Conservation (phyloP, 2,329 filamentous ascomycete genomes). For the Penicillium sp. region DNA sequence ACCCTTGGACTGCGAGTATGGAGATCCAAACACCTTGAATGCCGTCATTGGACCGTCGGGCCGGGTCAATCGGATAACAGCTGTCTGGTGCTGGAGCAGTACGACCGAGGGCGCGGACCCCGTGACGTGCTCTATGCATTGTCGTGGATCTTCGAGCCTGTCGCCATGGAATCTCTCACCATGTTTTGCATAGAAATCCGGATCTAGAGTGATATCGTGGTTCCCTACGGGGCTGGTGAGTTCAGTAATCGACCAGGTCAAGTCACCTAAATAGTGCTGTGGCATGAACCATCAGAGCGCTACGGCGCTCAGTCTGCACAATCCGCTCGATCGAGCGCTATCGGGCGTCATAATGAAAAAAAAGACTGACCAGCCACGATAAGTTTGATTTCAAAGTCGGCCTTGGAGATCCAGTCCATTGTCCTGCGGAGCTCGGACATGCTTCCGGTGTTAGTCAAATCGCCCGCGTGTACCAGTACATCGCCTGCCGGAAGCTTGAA, state of each 20-base stretch:
- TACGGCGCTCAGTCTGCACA: neutral
- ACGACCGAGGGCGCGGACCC: slow-evolving; percentile 42
- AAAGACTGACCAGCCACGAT: slow-evolving; percentile 48
- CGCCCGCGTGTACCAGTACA: slow-evolving; percentile 56
- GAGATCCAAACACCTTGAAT: slow-evolving; percentile 57
- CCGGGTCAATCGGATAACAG: slow-evolving; percentile 42
- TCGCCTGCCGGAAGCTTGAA: slow-evolving; percentile 53
- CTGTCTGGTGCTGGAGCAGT: slow-evolving; percentile 50
- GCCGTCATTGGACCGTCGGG: slow-evolving; percentile 44
- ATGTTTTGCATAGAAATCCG: slow-evolving; percentile 44
- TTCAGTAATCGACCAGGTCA: neutral
- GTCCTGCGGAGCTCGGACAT: slow-evolving; percentile 49
- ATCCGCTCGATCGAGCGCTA: neutral
- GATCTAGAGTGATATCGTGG: slow-evolving; percentile 54
- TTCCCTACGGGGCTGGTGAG: slow-evolving; percentile 44
- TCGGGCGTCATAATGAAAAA: slow-evolving; percentile 1
- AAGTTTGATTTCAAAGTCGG: slow-evolving; percentile 53
- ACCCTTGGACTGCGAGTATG: slow-evolving; percentile 45
- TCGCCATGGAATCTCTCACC: slow-evolving; percentile 43
- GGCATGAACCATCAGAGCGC: neutral
- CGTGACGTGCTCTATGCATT: slow-evolving; percentile 43
- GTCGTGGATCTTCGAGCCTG: slow-evolving; percentile 40
- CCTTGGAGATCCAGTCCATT: slow-evolving; percentile 50
- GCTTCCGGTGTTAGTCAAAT: slow-evolving; percentile 54
- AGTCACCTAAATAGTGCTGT: neutral